Conservation (phyloP, 768 basidiomycete genomes). For the Coprinopsis strossmayeri region DNA sequence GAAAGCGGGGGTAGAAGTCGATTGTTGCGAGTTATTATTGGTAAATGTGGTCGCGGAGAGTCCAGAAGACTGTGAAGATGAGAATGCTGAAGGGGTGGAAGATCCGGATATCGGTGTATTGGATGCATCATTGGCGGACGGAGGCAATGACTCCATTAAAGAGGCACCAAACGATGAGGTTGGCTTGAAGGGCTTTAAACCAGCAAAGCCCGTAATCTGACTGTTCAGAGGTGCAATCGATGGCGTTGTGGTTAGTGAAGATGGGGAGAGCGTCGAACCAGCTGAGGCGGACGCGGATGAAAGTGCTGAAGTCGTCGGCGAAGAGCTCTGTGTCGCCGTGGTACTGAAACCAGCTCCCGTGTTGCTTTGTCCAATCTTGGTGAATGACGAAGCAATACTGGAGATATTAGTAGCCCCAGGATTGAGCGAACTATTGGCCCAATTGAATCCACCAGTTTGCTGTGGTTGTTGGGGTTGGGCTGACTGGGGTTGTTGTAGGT, state of each 20-base stretch:
- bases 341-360: conserved; percentile 30
- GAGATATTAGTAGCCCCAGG: conserved; percentile 53
- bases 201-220: conserved; percentile 48
- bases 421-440: conserved; percentile 32
- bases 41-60: background rate
- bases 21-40: background rate
- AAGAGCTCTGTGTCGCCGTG: conserved; percentile 14
- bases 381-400: conserved; percentile 69
- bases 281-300: conserved; percentile 38
- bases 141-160: conserved; percentile 60
- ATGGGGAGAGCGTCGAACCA: too few relatives aligned
- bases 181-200: conserved; percentile 79
- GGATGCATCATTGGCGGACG: too few relatives aligned
- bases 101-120: background rate
- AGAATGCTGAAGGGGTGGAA: too few relatives aligned
- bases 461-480: conserved; percentile 16
- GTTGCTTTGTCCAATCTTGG: background rate
- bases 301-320: conserved; percentile 31
- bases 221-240: conserved; percentile 31
- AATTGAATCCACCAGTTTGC: conserved; percentile 26
- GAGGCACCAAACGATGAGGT: conserved; percentile 74
- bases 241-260: too few relatives aligned
- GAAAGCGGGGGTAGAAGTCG: conserved; percentile 6
- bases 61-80: too few relatives aligned
- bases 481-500: conserved; percentile 25